These are phyloP conservation scores for Chaetomium sp. DNA, from an alignment of 2,329 filamentous ascomycete genomes.

Conservation along the genomic window DNA sequence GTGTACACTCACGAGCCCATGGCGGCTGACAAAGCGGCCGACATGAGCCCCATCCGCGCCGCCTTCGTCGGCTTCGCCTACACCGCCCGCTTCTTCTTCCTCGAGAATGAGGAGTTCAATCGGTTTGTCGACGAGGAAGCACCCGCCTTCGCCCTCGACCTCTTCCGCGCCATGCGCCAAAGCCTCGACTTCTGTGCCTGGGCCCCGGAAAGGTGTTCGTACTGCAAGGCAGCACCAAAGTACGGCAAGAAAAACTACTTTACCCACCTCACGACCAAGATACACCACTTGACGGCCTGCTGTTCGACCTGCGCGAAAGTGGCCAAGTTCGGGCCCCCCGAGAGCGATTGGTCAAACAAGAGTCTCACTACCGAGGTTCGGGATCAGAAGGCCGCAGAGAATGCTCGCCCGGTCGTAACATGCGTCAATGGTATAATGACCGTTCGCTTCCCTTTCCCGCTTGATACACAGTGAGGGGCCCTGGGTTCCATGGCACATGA, in stretches of 20 bases:
- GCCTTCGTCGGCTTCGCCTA: slow-evolving; percentile 30
- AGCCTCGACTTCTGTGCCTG: slow-evolving; percentile 29
- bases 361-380: neutral
- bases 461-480: neutral
- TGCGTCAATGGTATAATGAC: neutral
- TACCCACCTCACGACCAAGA: slow-evolving; percentile 29
- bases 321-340: slow-evolving; percentile 16
- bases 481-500: too few species aligned
- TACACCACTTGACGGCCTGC: slow-evolving; percentile 11
- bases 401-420: neutral
- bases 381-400: neutral
- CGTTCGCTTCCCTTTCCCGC: neutral
- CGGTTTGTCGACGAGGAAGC: slow-evolving; percentile 26
- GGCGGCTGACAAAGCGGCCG: neutral
- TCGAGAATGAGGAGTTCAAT: slow-evolving; percentile 28
- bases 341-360: slow-evolving; percentile 24
- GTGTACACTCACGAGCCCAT: slow-evolving; percentile 28
- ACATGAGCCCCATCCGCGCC: slow-evolving; percentile 18
- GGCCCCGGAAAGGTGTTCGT: slow-evolving; percentile 25
- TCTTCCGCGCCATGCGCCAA: slow-evolving; percentile 31
- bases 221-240: slow-evolving; percentile 25
- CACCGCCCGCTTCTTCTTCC: slow-evolving; percentile 29
- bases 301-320: slow-evolving; percentile 28
- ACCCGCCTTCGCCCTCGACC: slow-evolving; percentile 28
- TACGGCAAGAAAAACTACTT: slow-evolving; percentile 27